Evolutionary conservation across 2,329 filamentous ascomycete species (phyloP).

Genomic region (Microdochium bolleyi): DNA sequence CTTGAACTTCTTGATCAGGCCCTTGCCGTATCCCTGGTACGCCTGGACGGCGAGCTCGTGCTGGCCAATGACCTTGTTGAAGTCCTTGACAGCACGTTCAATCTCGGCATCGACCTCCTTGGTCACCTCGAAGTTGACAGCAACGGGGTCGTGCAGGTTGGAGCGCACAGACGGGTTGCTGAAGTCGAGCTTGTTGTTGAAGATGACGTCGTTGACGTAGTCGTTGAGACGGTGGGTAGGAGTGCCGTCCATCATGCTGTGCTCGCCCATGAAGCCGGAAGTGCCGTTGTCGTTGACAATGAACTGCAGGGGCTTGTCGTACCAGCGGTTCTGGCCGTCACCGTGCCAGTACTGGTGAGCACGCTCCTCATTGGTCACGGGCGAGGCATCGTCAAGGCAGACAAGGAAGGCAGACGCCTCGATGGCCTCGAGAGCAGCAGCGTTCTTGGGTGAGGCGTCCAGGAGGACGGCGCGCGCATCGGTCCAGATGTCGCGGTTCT

Average conservation of each 20-base stretch:
- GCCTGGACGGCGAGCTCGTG: constrained; percentile 92
- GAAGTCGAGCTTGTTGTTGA: constrained; percentile 90
- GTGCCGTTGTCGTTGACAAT: constrained; percentile 98
- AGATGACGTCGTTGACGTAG: constrained; percentile 85
- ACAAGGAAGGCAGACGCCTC: constrained; percentile 87
- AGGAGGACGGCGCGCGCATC: constrained; percentile 73
- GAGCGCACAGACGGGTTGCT: constrained; percentile 71
- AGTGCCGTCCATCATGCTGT: constrained; percentile 99
- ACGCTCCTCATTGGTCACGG: constrained; percentile 91
- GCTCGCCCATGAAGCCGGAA: constrained; percentile 94
- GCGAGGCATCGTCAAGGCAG: constrained; percentile 85
- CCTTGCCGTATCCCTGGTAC: constrained; percentile 97
- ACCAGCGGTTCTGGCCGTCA: constrained; percentile 93
- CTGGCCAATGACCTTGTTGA: constrained; percentile 70
- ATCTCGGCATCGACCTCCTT: constrained; percentile 70
- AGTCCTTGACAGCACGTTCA: constrained; percentile 69
- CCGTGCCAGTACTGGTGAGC: constrained; percentile 98
- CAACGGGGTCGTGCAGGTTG: constrained; percentile 71
- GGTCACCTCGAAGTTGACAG: constrained; percentile 72
- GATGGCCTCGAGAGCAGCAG: constrained; percentile 67
- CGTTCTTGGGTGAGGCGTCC: constrained; percentile 70
- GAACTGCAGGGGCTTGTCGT: constrained; percentile 96
- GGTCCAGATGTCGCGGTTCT: constrained; percentile 91
- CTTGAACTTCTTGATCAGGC: constrained; percentile 98
- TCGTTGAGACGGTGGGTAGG: constrained; percentile 96